Evolutionary conservation across 495 filamentous ascomycete genomes (phyloP), one percentile per base, ranked within the genome.

Genomic region (Talaromyces ruber): DNA sequence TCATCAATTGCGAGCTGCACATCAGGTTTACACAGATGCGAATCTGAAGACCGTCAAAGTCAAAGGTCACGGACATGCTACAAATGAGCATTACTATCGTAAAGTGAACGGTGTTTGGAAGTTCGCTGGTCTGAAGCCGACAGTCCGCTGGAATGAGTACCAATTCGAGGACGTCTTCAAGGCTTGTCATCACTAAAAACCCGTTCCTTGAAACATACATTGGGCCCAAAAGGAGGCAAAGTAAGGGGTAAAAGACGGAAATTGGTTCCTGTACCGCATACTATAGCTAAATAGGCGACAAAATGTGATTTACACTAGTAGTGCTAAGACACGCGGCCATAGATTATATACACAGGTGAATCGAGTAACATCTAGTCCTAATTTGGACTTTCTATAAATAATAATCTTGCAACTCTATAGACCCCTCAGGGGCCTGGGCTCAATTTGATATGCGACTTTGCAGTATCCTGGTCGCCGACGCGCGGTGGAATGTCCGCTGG

Each of bases 91-190:
- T 69, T 88, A 83, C 71, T 92, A 92, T 72, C 79, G 77, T 60
- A 91, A 89, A 80, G 75, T 90, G 22, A 74, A 90, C 65, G 88
- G 88, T 5, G 83, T 85, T 62, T 93, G 90, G 90, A 93, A 92
- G 75, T 90, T 92, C 72, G 88, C 88, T 1, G 89, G 90, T 1
- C 74, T 93, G 58, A 76, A 79, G 68, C 89, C 90, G 1, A 77
- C 84, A 55, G 88, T 93, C 61, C 73, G 85, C 47, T 93, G 86
- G 87, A 76, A 73, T 64, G 90, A 93, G 79, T 83, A 86, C 67
- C 84, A 89, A 51, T 90, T 89, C 47, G 74, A 81, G 32, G 75
- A 72, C 29, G 69, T 81, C 2, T 80, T 81, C 59, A 68, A 64
- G 53, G 68, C 59, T 60, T 60, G 39, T 34, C 59, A 22, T 12